phyloP scores from a whole-genome alignment of 2,329 filamentous ascomycete species.

The Alternaria ventricosa region DNA sequence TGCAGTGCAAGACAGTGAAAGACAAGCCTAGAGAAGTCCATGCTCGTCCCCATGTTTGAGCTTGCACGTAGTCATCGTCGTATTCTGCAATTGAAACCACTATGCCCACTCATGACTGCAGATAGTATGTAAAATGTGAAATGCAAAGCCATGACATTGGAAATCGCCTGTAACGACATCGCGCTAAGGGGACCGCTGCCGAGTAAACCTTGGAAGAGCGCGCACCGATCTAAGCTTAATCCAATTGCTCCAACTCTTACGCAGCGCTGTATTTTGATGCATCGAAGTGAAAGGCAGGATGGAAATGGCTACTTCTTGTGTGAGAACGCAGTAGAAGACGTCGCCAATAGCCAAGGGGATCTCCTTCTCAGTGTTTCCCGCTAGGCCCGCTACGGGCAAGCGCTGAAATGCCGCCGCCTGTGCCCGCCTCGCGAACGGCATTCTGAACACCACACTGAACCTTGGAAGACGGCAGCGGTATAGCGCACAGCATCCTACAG shows the following conservation, averaged over 20 bases:
- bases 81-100: not conserved
- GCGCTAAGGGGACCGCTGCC: not conserved
- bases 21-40: not conserved
- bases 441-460: not conserved
- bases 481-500: not conserved
- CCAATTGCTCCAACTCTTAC: not conserved
- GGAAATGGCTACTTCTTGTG: not conserved
- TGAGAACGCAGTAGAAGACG: not conserved
- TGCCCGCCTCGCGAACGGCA: not conserved
- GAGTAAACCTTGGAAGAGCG: not conserved
- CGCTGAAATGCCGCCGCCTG: not conserved
- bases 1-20: not conserved
- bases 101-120: not conserved
- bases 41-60: not conserved
- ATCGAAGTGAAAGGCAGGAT: not conserved
- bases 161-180: not conserved
- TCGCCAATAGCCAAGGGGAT: not conserved
- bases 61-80: not conserved
- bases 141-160: not conserved
- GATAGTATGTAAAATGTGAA: not conserved
- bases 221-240: not conserved
- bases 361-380: not conserved
- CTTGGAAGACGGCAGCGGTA: not conserved
- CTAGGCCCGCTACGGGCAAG: constrained; percentile 3
- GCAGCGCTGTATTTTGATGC: not conserved